phyloP scores from a whole-genome alignment of 345 rosid species.

The Pseudoturritis turrita region DNA sequence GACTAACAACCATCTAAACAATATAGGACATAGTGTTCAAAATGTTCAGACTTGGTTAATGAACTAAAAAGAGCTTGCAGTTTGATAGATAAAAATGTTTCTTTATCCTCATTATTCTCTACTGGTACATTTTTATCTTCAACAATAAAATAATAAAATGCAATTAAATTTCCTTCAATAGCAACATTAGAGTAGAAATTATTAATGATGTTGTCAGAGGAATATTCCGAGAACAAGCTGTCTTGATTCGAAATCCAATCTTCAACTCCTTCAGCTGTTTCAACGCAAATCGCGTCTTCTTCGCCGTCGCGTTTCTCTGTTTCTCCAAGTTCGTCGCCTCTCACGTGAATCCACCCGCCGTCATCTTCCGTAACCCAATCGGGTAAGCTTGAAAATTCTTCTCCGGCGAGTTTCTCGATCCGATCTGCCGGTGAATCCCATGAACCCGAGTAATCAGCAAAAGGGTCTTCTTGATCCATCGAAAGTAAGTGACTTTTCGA shows the following conservation, averaged over 20 bases:
- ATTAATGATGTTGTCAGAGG: slow-evolving; percentile 14
- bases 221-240: slow-evolving; percentile 33
- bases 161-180: neutral
- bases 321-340: slow-evolving; percentile 38
- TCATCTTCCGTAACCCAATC: slow-evolving; percentile 35
- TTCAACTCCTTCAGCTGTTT: slow-evolving; percentile 17
- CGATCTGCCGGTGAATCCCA: slow-evolving; percentile 34
- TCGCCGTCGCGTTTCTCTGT: slow-evolving; percentile 10
- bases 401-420: slow-evolving; percentile 40
- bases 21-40: too few species aligned
- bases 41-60: neutral
- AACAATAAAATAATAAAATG: neutral
- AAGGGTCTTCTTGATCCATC: slow-evolving; percentile 13
- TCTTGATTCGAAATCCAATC: slow-evolving; percentile 31
- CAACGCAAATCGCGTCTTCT: slow-evolving; percentile 7
- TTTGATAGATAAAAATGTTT: neutral
- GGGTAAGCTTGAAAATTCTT: slow-evolving; percentile 1
- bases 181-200: neutral
- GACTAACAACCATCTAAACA: neutral
- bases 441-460: neutral
- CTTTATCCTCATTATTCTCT: neutral
- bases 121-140: slow-evolving; percentile 27
- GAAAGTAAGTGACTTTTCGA: slow-evolving; percentile 26
- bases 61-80: neutral
- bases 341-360: slow-evolving; percentile 63